Base-by-base conservation (phyloP, 2,329 filamentous ascomycete genomes). In the Cladosporium austrohemisphaericum region DNA sequence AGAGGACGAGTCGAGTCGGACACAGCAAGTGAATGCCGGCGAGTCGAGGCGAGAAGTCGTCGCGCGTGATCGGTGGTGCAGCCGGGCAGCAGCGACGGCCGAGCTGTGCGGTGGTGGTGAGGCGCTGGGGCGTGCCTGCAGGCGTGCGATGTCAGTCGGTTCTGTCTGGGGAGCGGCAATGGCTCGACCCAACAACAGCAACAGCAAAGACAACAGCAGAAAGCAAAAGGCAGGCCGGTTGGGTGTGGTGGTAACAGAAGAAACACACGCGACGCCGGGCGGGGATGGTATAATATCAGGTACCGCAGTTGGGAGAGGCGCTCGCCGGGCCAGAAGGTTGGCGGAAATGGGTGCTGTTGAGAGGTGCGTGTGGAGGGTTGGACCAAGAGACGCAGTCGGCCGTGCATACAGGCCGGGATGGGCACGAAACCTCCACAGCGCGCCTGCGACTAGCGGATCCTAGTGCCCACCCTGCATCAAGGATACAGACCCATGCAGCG, bases 11-110 rank as follows among this genome's bases (percentile, higher is more conserved):
- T 53, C 55, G 57, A 59, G 43, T 50, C 55, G 51, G 52, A 57
- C 60, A 60, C 66, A 70, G 66, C 68, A 70, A 71, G 61, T 66
- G 32, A 63, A 64, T 60, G 61, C 62, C 55, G 59, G 60, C 55
- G 45, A 54, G 51, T 47, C 47, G 56, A 55, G 23, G 20, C 14
- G 16, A 37, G 44, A 28, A 47, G 46, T 25, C 11, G 28, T 38
- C 11, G 25, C 6, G n/a, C 5, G n/a, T 36, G n/a, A 6, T 19
- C n/a, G 40, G 40, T 19, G 29, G 41, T n/a, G 13, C n/a, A n/a
- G n/a, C n/a, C n/a, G n/a, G n/a, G n/a, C n/a, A n/a, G n/a, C n/a
- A n/a, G n/a, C n/a, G n/a, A n/a, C n/a, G n/a, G n/a, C n/a, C n/a
- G n/a, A n/a, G n/a, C n/a, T n/a, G n/a, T n/a, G n/a, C n/a, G 38